phyloP scores from a whole-genome alignment of 1,284 basidiomycete species.

The Mycosarcoma maydis region DNA sequence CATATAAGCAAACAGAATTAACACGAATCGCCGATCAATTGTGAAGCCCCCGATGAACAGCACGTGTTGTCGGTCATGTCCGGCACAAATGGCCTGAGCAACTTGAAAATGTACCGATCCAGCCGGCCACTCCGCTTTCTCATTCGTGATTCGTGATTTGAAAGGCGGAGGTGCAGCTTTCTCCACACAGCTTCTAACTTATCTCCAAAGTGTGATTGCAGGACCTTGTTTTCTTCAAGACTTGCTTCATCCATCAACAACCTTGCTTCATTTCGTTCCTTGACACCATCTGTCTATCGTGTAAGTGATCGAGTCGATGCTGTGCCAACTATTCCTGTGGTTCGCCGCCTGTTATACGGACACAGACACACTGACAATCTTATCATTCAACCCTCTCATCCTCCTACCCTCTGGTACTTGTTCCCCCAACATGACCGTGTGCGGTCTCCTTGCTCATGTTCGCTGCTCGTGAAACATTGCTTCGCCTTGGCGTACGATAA shows the following conservation, averaged over 20 bases:
- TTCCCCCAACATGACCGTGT: no score
- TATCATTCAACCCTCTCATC: neutral
- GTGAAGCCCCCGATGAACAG: no score
- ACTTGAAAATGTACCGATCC: conserved; percentile 12
- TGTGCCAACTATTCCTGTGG: no score
- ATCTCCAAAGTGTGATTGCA: neutral
- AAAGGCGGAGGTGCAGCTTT: conserved; percentile 24
- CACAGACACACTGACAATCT: conserved; percentile 5
- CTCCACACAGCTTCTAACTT: conserved; percentile 25
- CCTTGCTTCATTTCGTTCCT: neutral
- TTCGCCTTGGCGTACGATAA: no score
- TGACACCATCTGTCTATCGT: neutral
- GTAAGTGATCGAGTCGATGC: neutral
- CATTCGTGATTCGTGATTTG: no score
- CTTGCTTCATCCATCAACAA: neutral
- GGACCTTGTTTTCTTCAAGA: neutral
- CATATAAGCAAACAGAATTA: neutral
- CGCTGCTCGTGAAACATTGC: no score
- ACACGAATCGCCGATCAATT: neutral
- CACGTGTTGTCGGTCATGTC: conserved; percentile 24
- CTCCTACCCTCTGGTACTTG: neutral
- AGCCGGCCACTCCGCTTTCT: conserved; percentile 25
- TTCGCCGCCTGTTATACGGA: no score
- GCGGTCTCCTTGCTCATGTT: no score
- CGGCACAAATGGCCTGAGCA: conserved; percentile 35